These are phyloP conservation scores for Phoma sp. DNA, from an alignment of 2,329 filamentous ascomycete species.

Conservation along the genomic window DNA sequence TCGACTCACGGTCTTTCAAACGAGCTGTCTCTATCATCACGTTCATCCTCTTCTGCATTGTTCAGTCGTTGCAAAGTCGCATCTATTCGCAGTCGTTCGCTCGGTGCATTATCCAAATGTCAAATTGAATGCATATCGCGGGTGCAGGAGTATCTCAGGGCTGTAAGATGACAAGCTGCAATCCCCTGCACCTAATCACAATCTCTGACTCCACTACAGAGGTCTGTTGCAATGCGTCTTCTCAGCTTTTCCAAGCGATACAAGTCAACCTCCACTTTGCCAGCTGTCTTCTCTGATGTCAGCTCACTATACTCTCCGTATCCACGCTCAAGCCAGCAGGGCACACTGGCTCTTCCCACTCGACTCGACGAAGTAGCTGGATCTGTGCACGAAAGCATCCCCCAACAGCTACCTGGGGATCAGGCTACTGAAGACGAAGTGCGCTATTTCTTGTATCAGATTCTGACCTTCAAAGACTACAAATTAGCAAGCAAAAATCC, in stretches of 20 bases:
- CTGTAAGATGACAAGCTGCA: not conserved
- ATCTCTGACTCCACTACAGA: not conserved
- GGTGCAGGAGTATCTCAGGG: not conserved
- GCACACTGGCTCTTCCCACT: not conserved
- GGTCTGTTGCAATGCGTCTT: not conserved
- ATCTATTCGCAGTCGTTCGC: not conserved
- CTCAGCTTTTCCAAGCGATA: not conserved
- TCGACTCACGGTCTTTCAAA: not conserved
- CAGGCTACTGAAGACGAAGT: conserved; percentile 21
- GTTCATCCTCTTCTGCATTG: not conserved
- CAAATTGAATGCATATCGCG: not conserved
- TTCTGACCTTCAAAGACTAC: conserved; percentile 22
- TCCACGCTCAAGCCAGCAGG: not conserved
- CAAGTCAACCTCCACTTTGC: not conserved
- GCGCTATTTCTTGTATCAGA: conserved; percentile 27
- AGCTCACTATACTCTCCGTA: not conserved
- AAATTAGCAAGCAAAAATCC: conserved; percentile 21
- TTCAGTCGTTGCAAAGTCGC: not conserved
- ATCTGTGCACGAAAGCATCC: not conserved
- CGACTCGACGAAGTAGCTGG: not conserved
- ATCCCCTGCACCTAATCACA: not conserved
- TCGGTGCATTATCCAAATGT: not conserved
- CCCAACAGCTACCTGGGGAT: conserved; percentile 10
- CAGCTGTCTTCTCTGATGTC: not conserved
- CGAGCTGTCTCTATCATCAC: too few relatives aligned